Evolutionary conservation across 768 basidiomycete genomes (phyloP), one percentile per base, ranked within the genome.

Genomic region (Cystobasidiopsis lactophilus): DNA sequence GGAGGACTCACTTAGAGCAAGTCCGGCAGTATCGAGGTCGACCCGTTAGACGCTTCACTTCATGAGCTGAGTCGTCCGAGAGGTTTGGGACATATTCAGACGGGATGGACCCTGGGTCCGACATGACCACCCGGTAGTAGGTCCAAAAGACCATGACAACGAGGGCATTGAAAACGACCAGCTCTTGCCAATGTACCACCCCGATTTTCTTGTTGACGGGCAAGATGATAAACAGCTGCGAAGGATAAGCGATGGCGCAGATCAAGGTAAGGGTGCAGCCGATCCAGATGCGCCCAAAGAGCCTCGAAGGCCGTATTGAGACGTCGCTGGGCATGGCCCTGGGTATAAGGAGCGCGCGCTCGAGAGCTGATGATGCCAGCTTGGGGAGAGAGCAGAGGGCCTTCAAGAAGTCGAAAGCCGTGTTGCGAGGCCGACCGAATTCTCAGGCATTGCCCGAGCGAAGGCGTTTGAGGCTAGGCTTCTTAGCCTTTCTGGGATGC

Each of bases 1-100:
- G 82, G 30, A 85, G 84, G 62, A 89, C 95, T 66, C 79, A 85
- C 54, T 71, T 73, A 56, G 79, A 72, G 66, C 93, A 98, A 55
- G 76, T 79, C 52, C 85, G 74, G 67, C 93, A 98, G 63, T 76
- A 85, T 23, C 93, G 72, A 18, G 86, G 85, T 0, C 71, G 69
- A 2, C 85, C 82, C 0, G 82, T 88, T 27, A 82, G 68, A 60
- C 78, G 82, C 72, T 93, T 95, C 38, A 93, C 83, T 69, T 96
- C 89, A 51, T 79, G 79, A 18, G 79, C 82, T 40, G 83, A 80
- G 23, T 69, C 64, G 26, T 69, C 66, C 52, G 74, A 68, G 4
- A 75, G 71, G 64, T 88, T 77, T 19, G 91, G 91, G 69, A 73
- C 72, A 86, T 88, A 65, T 26, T 65, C 66, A 0, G 35, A 33